These are phyloP conservation scores for Penicillium sp. DNA, from an alignment of 2,329 filamentous ascomycete species.

Conservation along the genomic window DNA sequence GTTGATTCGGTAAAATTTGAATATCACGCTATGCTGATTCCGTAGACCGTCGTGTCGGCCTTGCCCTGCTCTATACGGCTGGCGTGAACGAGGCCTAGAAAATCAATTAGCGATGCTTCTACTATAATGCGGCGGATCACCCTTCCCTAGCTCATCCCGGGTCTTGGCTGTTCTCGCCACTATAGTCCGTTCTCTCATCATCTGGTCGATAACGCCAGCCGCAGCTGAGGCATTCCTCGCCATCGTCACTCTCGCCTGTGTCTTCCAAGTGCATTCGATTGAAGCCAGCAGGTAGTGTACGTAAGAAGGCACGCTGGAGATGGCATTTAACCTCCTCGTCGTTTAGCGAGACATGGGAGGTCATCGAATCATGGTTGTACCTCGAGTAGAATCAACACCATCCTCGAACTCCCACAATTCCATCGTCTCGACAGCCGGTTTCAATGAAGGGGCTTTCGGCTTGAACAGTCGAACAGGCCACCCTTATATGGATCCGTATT, in stretches of 20 bases:
- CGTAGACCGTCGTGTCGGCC: too few species aligned
- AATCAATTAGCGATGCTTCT: too few species aligned
- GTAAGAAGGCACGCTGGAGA: constrained; percentile 23
- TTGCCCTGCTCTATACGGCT: too few species aligned
- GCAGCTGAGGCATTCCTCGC: constrained; percentile 51
- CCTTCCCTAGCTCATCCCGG: too few species aligned
- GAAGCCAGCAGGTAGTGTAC: constrained; percentile 13
- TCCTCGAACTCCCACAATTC: constrained; percentile 61
- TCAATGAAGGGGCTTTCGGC: constrained; percentile 24
- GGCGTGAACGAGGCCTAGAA: too few species aligned
- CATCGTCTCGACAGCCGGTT: constrained; percentile 55
- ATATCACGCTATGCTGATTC: too few species aligned
- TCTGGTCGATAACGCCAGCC: constrained; percentile 46
- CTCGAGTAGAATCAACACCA: too few species aligned
- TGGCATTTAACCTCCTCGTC: constrained; percentile 32
- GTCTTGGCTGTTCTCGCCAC: too few species aligned
- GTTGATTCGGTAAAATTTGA: too few species aligned
- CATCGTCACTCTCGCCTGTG: constrained; percentile 21
- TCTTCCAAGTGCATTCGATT: constrained; percentile 16
- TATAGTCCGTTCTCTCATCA: constrained; percentile 39
- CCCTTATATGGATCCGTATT: constrained; percentile 47
- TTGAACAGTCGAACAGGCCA: constrained; percentile 59
- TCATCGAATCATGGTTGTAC: constrained; percentile 30
- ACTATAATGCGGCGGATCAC: too few species aligned
- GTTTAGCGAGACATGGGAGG: constrained; percentile 30